Percentiles rank a stretch among this genome's conserved stretches.
phyloP scores from a whole-genome alignment of 139 green algal species.

The Nannochloris sp. region DNA sequence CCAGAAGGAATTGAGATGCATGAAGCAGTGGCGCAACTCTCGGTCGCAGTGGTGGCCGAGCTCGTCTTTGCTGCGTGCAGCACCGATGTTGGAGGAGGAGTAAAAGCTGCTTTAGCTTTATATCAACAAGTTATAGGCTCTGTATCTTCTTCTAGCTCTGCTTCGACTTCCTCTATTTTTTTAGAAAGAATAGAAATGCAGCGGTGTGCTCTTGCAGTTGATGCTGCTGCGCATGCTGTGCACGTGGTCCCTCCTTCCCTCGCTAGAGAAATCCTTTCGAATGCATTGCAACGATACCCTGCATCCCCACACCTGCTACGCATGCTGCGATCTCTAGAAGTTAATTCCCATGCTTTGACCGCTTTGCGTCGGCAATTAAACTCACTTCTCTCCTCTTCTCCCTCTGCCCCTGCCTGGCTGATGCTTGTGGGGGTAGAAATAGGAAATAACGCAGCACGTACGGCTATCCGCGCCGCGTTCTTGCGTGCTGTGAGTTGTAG shows the following conservation, averaged over 20 bases:
- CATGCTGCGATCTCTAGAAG: not conserved
- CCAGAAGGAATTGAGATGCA: constrained; percentile 5
- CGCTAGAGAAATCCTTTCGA: not conserved
- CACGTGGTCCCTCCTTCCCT: not conserved
- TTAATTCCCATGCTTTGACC: not conserved
- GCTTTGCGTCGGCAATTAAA: not conserved
- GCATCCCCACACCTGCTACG: not conserved
- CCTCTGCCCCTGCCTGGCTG: not conserved
- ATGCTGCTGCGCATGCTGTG: constrained; percentile 15
- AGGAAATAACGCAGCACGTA: not conserved
- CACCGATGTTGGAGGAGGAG: not conserved
- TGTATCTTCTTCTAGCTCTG: not conserved
- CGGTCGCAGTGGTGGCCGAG: not conserved
- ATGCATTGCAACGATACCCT: not conserved
- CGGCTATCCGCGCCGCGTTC: not conserved
- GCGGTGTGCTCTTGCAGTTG: constrained; percentile 1
- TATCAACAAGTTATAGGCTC: not conserved
- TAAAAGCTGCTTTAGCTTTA: not conserved
- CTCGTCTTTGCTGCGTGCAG: not conserved
- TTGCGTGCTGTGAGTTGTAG: not conserved
- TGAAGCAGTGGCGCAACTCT: not conserved
- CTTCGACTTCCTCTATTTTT: not conserved
- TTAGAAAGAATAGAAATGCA: not conserved
- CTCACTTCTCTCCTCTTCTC: not conserved
- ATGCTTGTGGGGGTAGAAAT: not conserved